Conservation (phyloP, 139 green algal genomes). For the Edaphochlamys debaryana region DNA sequence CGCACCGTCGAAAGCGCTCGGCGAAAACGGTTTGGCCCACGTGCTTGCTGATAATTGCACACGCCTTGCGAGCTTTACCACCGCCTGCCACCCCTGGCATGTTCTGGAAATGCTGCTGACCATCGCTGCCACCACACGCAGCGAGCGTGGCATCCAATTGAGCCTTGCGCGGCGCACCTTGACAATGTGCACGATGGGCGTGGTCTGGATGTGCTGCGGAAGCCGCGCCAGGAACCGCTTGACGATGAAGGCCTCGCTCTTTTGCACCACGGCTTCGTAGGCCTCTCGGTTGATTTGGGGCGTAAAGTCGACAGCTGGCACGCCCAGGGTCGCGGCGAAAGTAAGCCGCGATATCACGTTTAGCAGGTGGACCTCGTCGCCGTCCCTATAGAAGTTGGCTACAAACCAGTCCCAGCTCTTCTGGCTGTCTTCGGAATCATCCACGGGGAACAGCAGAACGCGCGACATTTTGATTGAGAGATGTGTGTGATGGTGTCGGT, state of each 20-base stretch:
- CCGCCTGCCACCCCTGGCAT: no score
- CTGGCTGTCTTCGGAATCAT: slow-evolving; percentile 43
- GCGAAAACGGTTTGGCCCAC: no score
- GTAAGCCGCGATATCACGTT: slow-evolving; percentile 44
- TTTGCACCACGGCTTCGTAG: slow-evolving; percentile 50
- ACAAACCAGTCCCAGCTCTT: slow-evolving; percentile 46
- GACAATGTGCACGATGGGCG: slow-evolving; percentile 62
- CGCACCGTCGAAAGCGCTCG: no score
- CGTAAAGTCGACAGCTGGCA: slow-evolving; percentile 47
- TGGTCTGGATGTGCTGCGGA: slow-evolving; percentile 37
- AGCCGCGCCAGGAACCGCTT: slow-evolving; percentile 54
- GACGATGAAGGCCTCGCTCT: slow-evolving; percentile 57
- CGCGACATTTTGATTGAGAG: slow-evolving; percentile 1
- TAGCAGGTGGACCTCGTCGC: slow-evolving; percentile 54
- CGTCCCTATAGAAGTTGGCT: slow-evolving; percentile 39
- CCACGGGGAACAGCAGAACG: slow-evolving; percentile 41
- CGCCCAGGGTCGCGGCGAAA: slow-evolving; percentile 36
- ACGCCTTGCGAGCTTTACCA: no score
- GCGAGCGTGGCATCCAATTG: no score
- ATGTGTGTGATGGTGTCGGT: neutral
- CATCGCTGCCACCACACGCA: no score
- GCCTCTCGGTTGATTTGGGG: slow-evolving; percentile 54
- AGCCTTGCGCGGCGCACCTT: no score
- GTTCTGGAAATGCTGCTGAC: no score
- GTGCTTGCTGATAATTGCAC: no score